These are phyloP conservation scores for Paspalum vaginatum DNA, from an alignment of 176 grass and related monocot species.

Conservation along the genomic window DNA sequence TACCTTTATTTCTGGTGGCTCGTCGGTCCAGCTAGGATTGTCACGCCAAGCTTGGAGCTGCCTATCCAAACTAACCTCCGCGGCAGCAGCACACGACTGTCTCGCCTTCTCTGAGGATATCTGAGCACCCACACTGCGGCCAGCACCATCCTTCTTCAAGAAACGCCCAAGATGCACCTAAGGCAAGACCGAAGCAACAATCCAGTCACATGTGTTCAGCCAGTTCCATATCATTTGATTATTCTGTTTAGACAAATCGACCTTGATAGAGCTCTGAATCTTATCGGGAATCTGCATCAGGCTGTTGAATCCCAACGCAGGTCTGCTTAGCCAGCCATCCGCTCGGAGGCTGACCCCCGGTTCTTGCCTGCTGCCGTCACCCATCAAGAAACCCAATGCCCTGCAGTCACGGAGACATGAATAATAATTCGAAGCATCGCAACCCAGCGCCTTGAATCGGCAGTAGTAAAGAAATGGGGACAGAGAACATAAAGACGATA, in stretches of 20 bases:
- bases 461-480: not conserved
- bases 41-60: slow-evolving; percentile 76
- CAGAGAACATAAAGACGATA: not conserved
- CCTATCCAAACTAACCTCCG: slow-evolving; percentile 64
- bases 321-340: slow-evolving; percentile 29
- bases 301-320: slow-evolving; percentile 36
- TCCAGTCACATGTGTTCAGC: not conserved
- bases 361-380: slow-evolving; percentile 32
- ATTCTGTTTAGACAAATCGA: slow-evolving; percentile 18
- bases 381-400: slow-evolving; percentile 46
- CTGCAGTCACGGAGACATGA: not conserved
- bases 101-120: slow-evolving; percentile 26
- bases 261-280: slow-evolving; percentile 72
- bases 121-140: slow-evolving; percentile 5
- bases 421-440: not conserved
- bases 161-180: slow-evolving; percentile 66
- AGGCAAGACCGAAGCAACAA: slow-evolving; percentile 26
- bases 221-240: not conserved
- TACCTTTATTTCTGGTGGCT: slow-evolving; percentile 76
- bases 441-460: not conserved
- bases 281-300: slow-evolving; percentile 59
- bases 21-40: slow-evolving; percentile 72
- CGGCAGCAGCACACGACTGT: slow-evolving; percentile 27
- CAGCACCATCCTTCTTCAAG: slow-evolving; percentile 36
- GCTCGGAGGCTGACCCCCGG: not conserved